These are phyloP conservation scores for Colletotrichum caudatum DNA, from an alignment of 2,329 filamentous ascomycete species.

Conservation along the genomic window DNA sequence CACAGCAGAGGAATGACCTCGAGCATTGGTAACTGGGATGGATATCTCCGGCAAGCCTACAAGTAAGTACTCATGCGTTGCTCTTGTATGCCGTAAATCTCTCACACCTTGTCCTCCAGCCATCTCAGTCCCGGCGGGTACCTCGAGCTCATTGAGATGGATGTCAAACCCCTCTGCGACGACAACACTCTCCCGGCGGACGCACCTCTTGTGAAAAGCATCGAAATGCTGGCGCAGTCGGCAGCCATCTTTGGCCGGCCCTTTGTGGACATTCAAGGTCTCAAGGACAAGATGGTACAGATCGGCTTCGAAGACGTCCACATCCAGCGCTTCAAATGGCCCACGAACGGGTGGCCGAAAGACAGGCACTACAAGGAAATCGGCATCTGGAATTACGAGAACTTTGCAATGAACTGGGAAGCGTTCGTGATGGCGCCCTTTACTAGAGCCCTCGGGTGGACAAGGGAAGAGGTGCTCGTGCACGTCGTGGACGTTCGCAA, in stretches of 20 bases:
- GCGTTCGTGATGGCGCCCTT: constrained; percentile 44
- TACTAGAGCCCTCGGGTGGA: constrained; percentile 42
- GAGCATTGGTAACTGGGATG: constrained; percentile 50
- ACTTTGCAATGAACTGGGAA: constrained; percentile 48
- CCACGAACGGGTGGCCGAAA: constrained; percentile 52
- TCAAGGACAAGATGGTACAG: constrained; percentile 39
- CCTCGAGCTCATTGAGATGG: constrained; percentile 58
- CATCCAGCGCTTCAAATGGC: constrained; percentile 44
- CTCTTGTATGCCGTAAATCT: not conserved
- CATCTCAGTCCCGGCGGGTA: constrained; percentile 57
- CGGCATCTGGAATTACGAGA: constrained; percentile 50
- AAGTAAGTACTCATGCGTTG: constrained; percentile 37
- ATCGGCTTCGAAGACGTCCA: constrained; percentile 51
- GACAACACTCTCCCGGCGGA: constrained; percentile 53
- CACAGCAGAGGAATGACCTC: constrained; percentile 54
- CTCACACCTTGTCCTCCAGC: constrained; percentile 2
- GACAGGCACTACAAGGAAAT: constrained; percentile 50
- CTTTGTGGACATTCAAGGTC: not conserved
- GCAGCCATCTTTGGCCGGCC: not conserved
- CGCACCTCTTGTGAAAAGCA: constrained; percentile 46
- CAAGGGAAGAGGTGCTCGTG: constrained; percentile 47
- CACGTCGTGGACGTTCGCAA: constrained; percentile 48
- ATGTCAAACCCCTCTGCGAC: constrained; percentile 53
- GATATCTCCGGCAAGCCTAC: constrained; percentile 52
- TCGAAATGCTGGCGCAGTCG: not conserved